Percentiles rank a stretch among this genome's conserved stretches.
Conservation (phyloP, 2,329 filamentous ascomycete species). For the Fusarium sp. region DNA sequence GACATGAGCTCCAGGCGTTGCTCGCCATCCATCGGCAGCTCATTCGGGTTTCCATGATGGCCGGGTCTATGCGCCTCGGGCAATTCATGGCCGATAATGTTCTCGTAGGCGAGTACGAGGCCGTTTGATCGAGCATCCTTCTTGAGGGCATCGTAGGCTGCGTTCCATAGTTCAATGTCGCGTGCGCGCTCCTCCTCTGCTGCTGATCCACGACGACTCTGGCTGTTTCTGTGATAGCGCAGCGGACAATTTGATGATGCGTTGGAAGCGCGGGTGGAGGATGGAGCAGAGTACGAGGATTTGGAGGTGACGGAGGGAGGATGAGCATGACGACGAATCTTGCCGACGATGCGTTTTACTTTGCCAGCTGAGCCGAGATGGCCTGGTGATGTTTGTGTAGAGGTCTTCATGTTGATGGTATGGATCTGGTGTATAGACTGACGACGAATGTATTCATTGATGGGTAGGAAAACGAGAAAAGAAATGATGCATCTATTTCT, state of each 20-base stretch:
- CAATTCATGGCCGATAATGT: slow-evolving; percentile 51
- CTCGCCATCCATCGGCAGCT: slow-evolving; percentile 37
- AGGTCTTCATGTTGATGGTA: slow-evolving; percentile 29
- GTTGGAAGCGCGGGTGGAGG: slow-evolving; percentile 24
- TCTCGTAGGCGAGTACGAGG: slow-evolving; percentile 52
- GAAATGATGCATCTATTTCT: neutral
- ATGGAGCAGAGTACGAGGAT: slow-evolving; percentile 20
- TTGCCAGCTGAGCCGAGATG: slow-evolving; percentile 23
- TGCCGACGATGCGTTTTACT: slow-evolving; percentile 40
- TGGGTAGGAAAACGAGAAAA: neutral
- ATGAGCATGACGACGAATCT: slow-evolving; percentile 37
- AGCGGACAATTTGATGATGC: slow-evolving; percentile 30
- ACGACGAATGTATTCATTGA: neutral
- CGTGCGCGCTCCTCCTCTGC: slow-evolving; percentile 32
- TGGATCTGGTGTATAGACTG: neutral
- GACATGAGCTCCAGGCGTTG: slow-evolving; percentile 46
- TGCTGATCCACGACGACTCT: slow-evolving; percentile 20
- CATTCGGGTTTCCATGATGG: slow-evolving; percentile 42
- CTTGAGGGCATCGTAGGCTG: slow-evolving; percentile 50
- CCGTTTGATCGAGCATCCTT: slow-evolving; percentile 45
- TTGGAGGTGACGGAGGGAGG: slow-evolving; percentile 6
- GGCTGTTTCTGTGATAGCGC: slow-evolving; percentile 21
- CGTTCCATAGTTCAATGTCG: slow-evolving; percentile 49
- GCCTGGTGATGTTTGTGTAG: slow-evolving; percentile 23
- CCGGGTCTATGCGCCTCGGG: slow-evolving; percentile 48